Evolutionary conservation across 1,139 yeast genomes (phyloP).

Genomic region (Candida glucosophila): DNA sequence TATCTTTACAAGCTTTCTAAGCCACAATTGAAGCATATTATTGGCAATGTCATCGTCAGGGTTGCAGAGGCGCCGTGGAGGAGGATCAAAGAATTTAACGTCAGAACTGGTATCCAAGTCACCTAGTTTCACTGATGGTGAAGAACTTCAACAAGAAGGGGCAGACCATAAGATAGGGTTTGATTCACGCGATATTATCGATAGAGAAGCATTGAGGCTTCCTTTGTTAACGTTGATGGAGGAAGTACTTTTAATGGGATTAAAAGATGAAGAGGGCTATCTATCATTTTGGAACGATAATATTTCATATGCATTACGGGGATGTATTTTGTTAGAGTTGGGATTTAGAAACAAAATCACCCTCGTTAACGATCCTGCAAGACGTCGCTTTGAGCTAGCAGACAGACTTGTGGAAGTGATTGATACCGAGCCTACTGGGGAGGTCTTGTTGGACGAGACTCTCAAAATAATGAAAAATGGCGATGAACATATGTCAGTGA

Average conservation of each 20-base stretch:
- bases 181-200: conserved; percentile 65
- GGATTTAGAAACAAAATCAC: conserved; percentile 86
- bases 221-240: conserved; percentile 92
- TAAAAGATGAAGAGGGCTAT: conserved; percentile 93
- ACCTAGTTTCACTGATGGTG: conserved; percentile 2
- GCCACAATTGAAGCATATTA: too few species aligned
- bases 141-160: conserved; percentile 6
- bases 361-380: conserved; percentile 87
- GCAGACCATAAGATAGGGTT: conserved; percentile 61
- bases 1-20: too few species aligned
- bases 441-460: conserved; percentile 89
- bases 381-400: conserved; percentile 78
- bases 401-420: conserved; percentile 85
- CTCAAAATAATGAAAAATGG: conserved; percentile 82
- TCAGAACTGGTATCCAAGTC: conserved; percentile 8
- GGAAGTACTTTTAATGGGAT: conserved; percentile 85
- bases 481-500: conserved; percentile 70
- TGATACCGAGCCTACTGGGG: conserved; percentile 86
- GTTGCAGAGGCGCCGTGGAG: conserved; percentile 44
- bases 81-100: conserved; percentile 8
- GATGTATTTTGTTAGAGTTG: conserved; percentile 85
- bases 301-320: conserved; percentile 91
- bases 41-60: conserved; percentile 25
- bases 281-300: conserved; percentile 97
- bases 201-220: conserved; percentile 34